Conservation (phyloP, 345 rosid species). For the Triadica sebifera region DNA sequence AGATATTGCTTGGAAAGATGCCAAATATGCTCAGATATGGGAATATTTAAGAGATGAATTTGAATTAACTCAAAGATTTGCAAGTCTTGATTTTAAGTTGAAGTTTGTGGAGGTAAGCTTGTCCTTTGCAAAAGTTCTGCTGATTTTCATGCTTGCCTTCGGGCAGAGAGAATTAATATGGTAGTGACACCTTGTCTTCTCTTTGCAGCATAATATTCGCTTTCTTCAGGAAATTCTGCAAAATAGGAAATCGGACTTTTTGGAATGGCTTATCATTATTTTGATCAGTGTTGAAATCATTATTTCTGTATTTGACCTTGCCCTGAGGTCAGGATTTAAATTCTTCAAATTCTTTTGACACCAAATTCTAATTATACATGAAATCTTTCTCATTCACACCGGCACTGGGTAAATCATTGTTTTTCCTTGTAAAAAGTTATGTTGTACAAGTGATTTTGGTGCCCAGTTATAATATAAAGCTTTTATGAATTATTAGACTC, state of each 20-base stretch:
- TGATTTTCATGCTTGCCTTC: neutral
- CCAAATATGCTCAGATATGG: conserved; percentile 88
- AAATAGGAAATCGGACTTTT: conserved; percentile 86
- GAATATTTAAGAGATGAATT: conserved; percentile 93
- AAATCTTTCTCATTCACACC: neutral
- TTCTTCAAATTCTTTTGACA: conserved; percentile 12
- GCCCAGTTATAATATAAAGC: neutral
- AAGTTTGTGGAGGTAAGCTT: conserved; percentile 81
- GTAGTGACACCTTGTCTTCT: neutral
- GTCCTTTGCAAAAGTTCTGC: neutral
- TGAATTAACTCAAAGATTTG: conserved; percentile 85
- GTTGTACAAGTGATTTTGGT: neutral
- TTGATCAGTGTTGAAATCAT: conserved; percentile 76
- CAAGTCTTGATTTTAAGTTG: conserved; percentile 84
- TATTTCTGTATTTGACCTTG: conserved; percentile 60
- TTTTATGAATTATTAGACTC: neutral
- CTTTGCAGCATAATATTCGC: conserved; percentile 83
- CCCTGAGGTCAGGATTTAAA: conserved; percentile 41
- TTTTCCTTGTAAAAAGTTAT: neutral
- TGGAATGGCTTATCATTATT: conserved; percentile 93
- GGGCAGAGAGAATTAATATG: neutral
- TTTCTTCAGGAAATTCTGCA: conserved; percentile 96
- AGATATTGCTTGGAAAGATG: conserved; percentile 98
- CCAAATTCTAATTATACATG: neutral
- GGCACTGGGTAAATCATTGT: neutral